Evolutionary conservation across 1,139 yeast genomes (phyloP).

Genomic region (Cylindricascospora bacillispora): DNA sequence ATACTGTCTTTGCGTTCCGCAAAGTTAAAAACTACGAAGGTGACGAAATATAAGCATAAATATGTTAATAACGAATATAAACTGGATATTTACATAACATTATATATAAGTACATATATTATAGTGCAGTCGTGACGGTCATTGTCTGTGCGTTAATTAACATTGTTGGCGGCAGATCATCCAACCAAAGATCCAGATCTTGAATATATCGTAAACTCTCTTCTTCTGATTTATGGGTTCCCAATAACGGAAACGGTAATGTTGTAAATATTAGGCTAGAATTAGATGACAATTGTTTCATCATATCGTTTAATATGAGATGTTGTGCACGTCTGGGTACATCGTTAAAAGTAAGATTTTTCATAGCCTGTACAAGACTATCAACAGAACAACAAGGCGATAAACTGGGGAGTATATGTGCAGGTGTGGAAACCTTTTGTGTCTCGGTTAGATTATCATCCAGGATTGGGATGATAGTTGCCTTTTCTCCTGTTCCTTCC

Average conservation of each 20-base stretch:
- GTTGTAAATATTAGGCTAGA: constrained; percentile 77
- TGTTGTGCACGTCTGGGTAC: constrained; percentile 89
- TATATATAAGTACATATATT: not conserved
- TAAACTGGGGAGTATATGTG: constrained; percentile 9
- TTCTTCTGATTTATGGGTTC: constrained; percentile 58
- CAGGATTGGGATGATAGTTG: constrained; percentile 41
- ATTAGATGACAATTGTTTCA: constrained; percentile 47
- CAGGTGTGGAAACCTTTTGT: not conserved
- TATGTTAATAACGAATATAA: not conserved
- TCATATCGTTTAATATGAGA: constrained; percentile 71
- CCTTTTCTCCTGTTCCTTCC: constrained; percentile 51
- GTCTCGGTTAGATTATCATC: constrained; percentile 19
- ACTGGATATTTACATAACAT: too few relatives aligned
- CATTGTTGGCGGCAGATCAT: constrained; percentile 68
- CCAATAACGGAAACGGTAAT: constrained; percentile 74
- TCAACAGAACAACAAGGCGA: constrained; percentile 21
- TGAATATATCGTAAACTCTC: constrained; percentile 66
- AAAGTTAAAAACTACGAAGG: constrained; percentile 21
- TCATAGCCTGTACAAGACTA: constrained; percentile 25
- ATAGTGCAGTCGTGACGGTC: constrained; percentile 87
- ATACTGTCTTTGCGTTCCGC: constrained; percentile 26
- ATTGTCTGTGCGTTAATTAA: constrained; percentile 82
- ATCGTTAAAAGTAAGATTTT: constrained; percentile 55
- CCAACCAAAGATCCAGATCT: constrained; percentile 68
- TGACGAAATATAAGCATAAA: not conserved